Evolutionary conservation across 2,329 filamentous ascomycete species (phyloP).

Genomic region (Exophiala viscosa): DNA sequence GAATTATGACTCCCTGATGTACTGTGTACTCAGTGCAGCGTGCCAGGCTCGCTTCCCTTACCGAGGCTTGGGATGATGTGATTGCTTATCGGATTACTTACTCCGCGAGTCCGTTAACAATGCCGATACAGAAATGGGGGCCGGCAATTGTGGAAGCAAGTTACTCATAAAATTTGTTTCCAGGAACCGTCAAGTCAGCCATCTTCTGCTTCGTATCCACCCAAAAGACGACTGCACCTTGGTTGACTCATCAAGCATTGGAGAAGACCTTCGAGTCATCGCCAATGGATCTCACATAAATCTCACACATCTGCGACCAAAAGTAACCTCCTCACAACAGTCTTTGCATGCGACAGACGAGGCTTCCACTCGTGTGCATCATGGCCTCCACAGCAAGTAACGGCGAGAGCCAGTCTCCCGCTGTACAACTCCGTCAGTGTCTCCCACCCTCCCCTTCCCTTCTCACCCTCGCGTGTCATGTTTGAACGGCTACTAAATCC

Average conservation of each 20-base stretch:
- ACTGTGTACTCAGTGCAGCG: no score
- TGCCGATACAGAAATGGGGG: no score
- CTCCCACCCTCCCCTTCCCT: slow-evolving; percentile 15
- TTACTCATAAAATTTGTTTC: no score
- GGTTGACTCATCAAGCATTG: background rate
- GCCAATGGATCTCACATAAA: slow-evolving; percentile 1
- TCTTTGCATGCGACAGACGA: background rate
- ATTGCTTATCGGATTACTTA: no score
- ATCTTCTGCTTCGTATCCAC: background rate
- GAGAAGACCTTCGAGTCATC: background rate
- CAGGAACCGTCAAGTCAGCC: background rate
- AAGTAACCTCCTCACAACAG: background rate
- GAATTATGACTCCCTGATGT: background rate
- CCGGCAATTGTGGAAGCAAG: no score
- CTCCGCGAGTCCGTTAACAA: no score
- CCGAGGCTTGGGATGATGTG: no score
- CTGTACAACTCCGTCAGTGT: slow-evolving; percentile 37
- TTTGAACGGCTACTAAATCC: slow-evolving; percentile 50
- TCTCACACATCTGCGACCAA: background rate
- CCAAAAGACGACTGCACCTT: background rate
- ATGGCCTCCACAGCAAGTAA: slow-evolving; percentile 13
- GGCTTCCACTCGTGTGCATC: background rate
- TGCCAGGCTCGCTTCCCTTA: no score
- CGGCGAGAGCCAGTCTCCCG: slow-evolving; percentile 8
- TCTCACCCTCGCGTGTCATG: background rate